These are phyloP conservation scores for Xerocomus nothofagi DNA, from an alignment of 1,284 basidiomycete species.

Conservation along the genomic window DNA sequence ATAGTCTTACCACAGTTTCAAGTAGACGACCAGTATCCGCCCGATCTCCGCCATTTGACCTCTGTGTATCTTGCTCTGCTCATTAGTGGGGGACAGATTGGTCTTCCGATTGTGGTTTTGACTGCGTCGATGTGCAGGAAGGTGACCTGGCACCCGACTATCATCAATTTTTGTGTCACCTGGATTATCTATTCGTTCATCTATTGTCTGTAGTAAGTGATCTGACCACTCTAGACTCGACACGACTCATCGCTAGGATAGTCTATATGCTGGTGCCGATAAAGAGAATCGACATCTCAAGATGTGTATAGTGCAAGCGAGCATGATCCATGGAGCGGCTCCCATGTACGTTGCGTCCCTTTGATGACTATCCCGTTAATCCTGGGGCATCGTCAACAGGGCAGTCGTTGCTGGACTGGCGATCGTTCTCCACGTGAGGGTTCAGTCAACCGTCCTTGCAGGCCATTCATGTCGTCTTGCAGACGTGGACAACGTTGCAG, in stretches of 20 bases:
- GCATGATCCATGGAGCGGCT: slow-evolving; percentile 51
- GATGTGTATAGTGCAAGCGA: slow-evolving; percentile 51
- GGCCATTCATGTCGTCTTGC: slow-evolving; percentile 8
- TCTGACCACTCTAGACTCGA: background rate
- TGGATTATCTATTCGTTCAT: slow-evolving; percentile 56
- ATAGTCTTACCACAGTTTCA: slow-evolving; percentile 1
- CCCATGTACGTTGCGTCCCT: slow-evolving; percentile 45
- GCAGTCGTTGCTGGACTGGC: slow-evolving; percentile 46
- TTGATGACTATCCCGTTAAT: background rate
- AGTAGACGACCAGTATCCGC: slow-evolving; percentile 10
- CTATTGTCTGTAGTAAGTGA: slow-evolving; percentile 50
- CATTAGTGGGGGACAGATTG: slow-evolving; percentile 48
- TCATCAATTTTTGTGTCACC: slow-evolving; percentile 53
- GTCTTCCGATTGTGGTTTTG: slow-evolving; percentile 48
- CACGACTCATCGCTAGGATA: slow-evolving; percentile 18
- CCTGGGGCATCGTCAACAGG: slow-evolving; percentile 34
- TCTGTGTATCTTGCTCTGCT: slow-evolving; percentile 46
- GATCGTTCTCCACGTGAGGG: slow-evolving; percentile 49
- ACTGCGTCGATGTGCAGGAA: slow-evolving; percentile 46
- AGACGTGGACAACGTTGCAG: slow-evolving; percentile 45
- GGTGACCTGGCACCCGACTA: slow-evolving; percentile 43
- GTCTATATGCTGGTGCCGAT: slow-evolving; percentile 39
- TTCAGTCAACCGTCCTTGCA: background rate
- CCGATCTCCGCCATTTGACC: slow-evolving; percentile 23
- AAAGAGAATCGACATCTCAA: slow-evolving; percentile 19